Evolutionary conservation across 2,329 filamentous ascomycete genomes (phyloP).

Genomic region (Diaporthe australafricana): DNA sequence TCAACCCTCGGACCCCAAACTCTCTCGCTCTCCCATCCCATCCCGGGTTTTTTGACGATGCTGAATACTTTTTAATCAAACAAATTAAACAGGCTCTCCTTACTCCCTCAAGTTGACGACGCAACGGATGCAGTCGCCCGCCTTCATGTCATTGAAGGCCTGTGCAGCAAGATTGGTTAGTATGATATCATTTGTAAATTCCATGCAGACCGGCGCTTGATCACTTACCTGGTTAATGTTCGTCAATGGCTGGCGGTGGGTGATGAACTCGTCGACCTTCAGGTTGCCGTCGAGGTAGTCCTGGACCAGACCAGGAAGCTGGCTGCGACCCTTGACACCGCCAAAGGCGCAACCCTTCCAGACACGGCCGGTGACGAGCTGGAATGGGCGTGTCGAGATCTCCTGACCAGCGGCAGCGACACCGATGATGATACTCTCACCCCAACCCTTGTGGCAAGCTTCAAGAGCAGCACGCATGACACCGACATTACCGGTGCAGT

Average conservation of each 20-base stretch:
- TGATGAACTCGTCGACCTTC: slow-evolving; percentile 99
- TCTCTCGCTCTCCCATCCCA: slow-evolving; percentile 17
- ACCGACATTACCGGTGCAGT: slow-evolving; percentile 96
- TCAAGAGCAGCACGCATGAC: slow-evolving; percentile 97
- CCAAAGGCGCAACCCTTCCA: slow-evolving; percentile 99
- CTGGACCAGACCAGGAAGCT: slow-evolving; percentile 86
- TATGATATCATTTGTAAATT: not conserved
- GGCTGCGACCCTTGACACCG: slow-evolving; percentile 95
- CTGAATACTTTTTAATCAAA: slow-evolving; percentile 1
- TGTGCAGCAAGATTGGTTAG: not conserved
- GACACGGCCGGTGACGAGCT: slow-evolving; percentile 95
- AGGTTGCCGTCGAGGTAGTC: slow-evolving; percentile 92
- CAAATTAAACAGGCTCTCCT: not conserved
- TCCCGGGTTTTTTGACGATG: slow-evolving; percentile 15
- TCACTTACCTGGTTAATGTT: slow-evolving; percentile 76
- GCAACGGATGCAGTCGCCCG: slow-evolving; percentile 95
- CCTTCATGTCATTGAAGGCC: slow-evolving; percentile 92
- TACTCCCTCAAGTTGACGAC: slow-evolving; percentile 76
- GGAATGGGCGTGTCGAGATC: slow-evolving; percentile 93
- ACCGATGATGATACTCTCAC: slow-evolving; percentile 96
- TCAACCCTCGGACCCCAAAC: slow-evolving; percentile 8
- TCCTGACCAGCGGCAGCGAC: slow-evolving; percentile 97
- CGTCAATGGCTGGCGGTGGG: slow-evolving; percentile 84
- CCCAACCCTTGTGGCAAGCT: slow-evolving; percentile 99
- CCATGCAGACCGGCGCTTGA: not conserved